Evolutionary conservation across 257 asterid species (phyloP), one percentile per base, ranked within the genome.

Genomic region (Forsythia suspensa): DNA sequence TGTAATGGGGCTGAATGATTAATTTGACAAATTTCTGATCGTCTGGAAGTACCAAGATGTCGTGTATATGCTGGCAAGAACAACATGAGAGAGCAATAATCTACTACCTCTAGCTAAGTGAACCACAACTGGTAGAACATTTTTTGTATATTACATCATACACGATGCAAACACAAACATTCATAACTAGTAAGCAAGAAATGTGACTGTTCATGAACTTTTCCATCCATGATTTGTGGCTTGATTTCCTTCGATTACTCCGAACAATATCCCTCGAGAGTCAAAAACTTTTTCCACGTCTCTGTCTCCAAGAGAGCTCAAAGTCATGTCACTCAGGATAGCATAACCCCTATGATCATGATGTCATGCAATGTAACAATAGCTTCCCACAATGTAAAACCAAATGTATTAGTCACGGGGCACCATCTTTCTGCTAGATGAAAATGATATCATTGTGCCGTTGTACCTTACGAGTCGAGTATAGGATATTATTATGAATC

Each of bases 21-120:
- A 29, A 29, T 1, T 29, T 29, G 34, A 29, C 34, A 29, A 29
- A 29, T 29, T 29, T 29, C 1, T 29, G 1, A 21, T 44, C n/a
- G 15, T 29, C 38, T 8, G 1, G 70, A 1, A 29, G 1, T 1
- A 29, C 52, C 15, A 51, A 71, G 51, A 4, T 15, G 21, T 70
- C 0, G 57, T 24, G 39, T 78, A 78, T 38, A 70, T 71, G 12
- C 72, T 79, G 59, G 82, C 82, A 48, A 77, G 84, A 73, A 82
- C 79, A 42, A 84, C 79, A 46, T 84, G 86, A 16, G 84, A 84
- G 24, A 85, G 71, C n/a, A 81, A 86, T 3, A 85, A 6, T 8
- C 57, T 16, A 3, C 3, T 80, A 3, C 86, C 86, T 77, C 74
- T 51, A 44, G 83, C 69, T 11, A 82, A 78, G 59, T 73, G 39